Conservation (phyloP, 2,329 filamentous ascomycete species). For the Ceratocystis cacaofunesta region DNA sequence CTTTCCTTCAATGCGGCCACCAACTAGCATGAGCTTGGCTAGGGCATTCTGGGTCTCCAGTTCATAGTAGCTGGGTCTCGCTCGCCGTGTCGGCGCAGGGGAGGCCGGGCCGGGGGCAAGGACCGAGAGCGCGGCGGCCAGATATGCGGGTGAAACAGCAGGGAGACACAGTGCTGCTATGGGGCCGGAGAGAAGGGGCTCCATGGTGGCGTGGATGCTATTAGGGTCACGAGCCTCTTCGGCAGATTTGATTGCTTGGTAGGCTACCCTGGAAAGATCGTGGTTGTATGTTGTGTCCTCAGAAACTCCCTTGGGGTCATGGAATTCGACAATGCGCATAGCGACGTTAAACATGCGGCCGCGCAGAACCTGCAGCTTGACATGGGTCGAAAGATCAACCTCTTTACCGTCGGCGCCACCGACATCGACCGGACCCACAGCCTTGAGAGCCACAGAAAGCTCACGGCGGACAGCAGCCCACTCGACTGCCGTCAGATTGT, state of each 20-base stretch:
- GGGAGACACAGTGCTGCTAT: conserved; percentile 70
- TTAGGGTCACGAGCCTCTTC: conserved; percentile 26
- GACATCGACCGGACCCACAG: conserved; percentile 22
- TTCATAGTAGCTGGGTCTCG: conserved; percentile 70
- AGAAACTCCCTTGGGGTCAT: conserved; percentile 35
- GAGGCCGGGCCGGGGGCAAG: conserved; percentile 61
- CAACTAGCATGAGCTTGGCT: conserved; percentile 74
- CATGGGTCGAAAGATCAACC: conserved; percentile 38
- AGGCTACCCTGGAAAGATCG: conserved; percentile 40
- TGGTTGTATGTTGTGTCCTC: conserved; percentile 25
- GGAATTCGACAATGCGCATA: conserved; percentile 75
- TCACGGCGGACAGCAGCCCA: conserved; percentile 33
- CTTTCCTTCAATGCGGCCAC: conserved; percentile 72
- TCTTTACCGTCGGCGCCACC: conserved; percentile 25
- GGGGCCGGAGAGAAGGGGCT: conserved; percentile 67
- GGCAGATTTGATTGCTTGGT: conserved; percentile 31
- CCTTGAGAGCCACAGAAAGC: conserved; percentile 29
- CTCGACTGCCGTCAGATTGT: conserved; percentile 55
- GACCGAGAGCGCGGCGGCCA: conserved; percentile 66
- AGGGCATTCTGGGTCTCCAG: conserved; percentile 62
- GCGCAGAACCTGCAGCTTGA: conserved; percentile 72
- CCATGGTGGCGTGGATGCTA: conserved; percentile 40
- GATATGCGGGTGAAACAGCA: conserved; percentile 63
- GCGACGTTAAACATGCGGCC: conserved; percentile 81
- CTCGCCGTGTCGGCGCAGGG: conserved; percentile 60